These are phyloP conservation scores for Carex parvula DNA, from an alignment of 176 grass and related monocot species.

Conservation along the genomic window DNA sequence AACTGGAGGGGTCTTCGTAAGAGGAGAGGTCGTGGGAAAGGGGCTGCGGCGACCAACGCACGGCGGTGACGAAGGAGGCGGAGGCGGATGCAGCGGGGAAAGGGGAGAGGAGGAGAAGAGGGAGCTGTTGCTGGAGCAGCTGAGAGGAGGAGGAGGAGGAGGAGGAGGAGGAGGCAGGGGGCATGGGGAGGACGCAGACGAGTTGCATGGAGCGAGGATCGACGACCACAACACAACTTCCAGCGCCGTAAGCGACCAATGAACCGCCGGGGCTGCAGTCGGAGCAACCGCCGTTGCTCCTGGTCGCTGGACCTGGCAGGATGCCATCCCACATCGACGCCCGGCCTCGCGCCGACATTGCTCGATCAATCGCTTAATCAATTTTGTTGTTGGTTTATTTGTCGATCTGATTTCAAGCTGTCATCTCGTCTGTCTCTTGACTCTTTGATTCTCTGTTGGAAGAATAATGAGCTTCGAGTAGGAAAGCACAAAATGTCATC, in stretches of 20 bases:
- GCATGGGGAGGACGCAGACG: conserved; percentile 86
- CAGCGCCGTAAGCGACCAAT: conserved; percentile 84
- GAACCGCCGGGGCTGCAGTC: conserved; percentile 69
- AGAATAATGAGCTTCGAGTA: neutral
- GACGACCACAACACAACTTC: conserved; percentile 71
- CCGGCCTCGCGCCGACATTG: conserved; percentile 7
- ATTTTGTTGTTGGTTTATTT: neutral
- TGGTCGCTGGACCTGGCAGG: conserved; percentile 70
- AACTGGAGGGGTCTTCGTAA: conserved; percentile 38
- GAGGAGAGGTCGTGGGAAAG: conserved; percentile 33
- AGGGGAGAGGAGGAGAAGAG: conserved; percentile 19
- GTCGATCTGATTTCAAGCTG: neutral
- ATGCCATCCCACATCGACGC: conserved; percentile 31
- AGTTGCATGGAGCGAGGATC: conserved; percentile 95
- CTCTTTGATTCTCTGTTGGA: neutral
- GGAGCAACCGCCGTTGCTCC: conserved; percentile 81
- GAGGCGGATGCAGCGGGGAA: conserved; percentile 28
- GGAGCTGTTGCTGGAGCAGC: conserved; percentile 8
- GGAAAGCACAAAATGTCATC: neutral
- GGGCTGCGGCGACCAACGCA: conserved; percentile 45
- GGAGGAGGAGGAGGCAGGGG: conserved; percentile 43
- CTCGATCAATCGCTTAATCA: neutral
- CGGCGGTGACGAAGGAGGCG: conserved; percentile 42
- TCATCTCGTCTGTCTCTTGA: neutral
- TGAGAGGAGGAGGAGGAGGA: conserved; percentile 24